Evolutionary conservation across 495 filamentous ascomycete species (phyloP).

Genomic region (Penicillium robsamsonii): DNA sequence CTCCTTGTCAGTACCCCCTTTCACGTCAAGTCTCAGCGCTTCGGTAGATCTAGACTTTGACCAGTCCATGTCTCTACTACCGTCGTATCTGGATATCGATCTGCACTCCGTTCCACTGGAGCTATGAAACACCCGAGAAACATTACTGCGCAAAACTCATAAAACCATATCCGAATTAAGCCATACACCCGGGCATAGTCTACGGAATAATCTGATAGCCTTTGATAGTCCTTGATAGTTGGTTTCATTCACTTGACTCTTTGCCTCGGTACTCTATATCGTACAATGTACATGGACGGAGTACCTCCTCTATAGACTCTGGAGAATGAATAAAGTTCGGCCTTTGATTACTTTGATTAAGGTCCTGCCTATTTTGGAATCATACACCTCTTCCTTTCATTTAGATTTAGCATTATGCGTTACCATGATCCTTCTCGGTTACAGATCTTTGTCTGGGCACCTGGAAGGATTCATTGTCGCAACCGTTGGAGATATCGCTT

Average conservation of each 20-base stretch:
- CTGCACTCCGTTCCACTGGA: constrained; percentile 5
- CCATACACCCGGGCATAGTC: constrained; percentile 9
- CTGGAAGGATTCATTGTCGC: neutral
- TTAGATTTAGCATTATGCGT: neutral
- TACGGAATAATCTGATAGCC: neutral
- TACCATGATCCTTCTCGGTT: neutral
- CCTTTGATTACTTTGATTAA: constrained; percentile 2
- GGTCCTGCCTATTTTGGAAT: constrained; percentile 5
- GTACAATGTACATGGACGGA: neutral
- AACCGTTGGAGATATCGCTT: neutral
- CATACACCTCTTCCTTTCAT: constrained; percentile 4
- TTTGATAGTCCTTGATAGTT: constrained; percentile 6
- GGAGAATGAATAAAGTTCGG: constrained; percentile 1
- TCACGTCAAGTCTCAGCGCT: neutral
- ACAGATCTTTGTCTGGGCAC: neutral
- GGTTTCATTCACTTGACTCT: neutral
- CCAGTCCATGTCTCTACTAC: neutral
- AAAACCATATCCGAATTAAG: constrained; percentile 4
- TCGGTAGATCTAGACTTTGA: constrained; percentile 2
- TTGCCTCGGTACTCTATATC: neutral
- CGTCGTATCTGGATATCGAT: constrained; percentile 13
- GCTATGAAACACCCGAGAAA: constrained; percentile 9
- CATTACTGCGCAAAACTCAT: neutral
- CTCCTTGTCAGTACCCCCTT: neutral
- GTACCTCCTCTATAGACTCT: neutral